Percentiles rank a stretch among this genome's conserved stretches.
phyloP scores from a whole-genome alignment of 2,329 filamentous ascomycete species.

The Trichophyton mentagrophytes region DNA sequence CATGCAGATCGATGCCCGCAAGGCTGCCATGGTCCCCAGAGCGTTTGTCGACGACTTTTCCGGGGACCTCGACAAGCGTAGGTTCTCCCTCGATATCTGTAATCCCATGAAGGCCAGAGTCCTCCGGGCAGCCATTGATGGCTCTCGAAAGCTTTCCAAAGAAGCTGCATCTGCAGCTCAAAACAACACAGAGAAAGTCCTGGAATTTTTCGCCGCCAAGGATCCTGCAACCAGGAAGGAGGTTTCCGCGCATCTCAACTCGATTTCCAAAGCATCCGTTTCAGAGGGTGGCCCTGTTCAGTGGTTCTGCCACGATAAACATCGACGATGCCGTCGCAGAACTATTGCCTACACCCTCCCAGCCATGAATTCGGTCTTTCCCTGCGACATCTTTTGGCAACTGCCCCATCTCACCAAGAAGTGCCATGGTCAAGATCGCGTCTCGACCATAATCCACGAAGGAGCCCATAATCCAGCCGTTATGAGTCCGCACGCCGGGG shows the following conservation, averaged over 20 bases:
- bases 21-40: constrained; percentile 40
- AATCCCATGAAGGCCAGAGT: constrained; percentile 35
- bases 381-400: constrained; percentile 46
- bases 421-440: constrained; percentile 55
- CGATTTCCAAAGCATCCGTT: constrained; percentile 45
- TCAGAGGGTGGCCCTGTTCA: constrained; percentile 37
- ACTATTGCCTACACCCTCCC: constrained; percentile 53
- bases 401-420: constrained; percentile 31
- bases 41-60: constrained; percentile 25
- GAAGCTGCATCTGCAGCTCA: constrained; percentile 19
- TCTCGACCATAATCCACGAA: constrained; percentile 54
- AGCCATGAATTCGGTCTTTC: constrained; percentile 43
- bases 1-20: constrained; percentile 43
- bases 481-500: constrained; percentile 44
- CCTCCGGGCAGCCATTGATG: constrained; percentile 40
- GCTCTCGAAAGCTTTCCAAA: constrained; percentile 40
- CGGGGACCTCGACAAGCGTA: constrained; percentile 8
- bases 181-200: constrained; percentile 36
- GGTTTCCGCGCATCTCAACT: constrained; percentile 41
- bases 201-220: constrained; percentile 53
- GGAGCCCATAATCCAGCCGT: constrained; percentile 48
- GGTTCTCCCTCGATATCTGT: constrained; percentile 38
- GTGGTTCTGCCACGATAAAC: constrained; percentile 49
- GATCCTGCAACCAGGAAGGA: constrained; percentile 33
- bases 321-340: constrained; percentile 38